Conservation (phyloP, 345 rosid genomes). For the Angophora floribunda region DNA sequence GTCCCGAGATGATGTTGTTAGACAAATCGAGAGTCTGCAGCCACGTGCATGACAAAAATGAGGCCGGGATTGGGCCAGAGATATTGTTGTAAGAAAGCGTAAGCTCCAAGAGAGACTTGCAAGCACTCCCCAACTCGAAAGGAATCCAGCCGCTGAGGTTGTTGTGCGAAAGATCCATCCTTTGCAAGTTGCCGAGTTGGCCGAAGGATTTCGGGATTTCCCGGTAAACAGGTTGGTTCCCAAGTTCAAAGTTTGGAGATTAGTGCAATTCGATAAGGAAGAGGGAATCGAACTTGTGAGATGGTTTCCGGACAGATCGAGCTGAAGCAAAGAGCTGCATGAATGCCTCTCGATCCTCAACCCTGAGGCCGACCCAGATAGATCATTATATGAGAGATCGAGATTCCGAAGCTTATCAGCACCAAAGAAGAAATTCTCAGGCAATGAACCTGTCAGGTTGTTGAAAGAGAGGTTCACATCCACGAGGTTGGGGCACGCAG, state of each 20-base stretch:
- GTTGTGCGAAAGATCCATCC: conserved; percentile 69
- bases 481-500: conserved; percentile 47
- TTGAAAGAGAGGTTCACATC: conserved; percentile 47
- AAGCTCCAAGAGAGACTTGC: conserved; percentile 52
- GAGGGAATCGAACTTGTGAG: conserved; percentile 42
- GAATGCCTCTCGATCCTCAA: conserved; percentile 31
- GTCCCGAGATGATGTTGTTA: conserved; percentile 77
- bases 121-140: conserved; percentile 54
- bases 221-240: conserved; percentile 57
- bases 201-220: conserved; percentile 56
- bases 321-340: conserved; percentile 47
- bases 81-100: conserved; percentile 66
- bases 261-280: conserved; percentile 63
- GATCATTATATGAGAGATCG: conserved; percentile 67
- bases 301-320: conserved; percentile 65
- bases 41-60: conserved; percentile 61
- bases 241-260: conserved; percentile 51
- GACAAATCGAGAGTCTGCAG: conserved; percentile 70
- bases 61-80: conserved; percentile 57
- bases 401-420: conserved; percentile 57
- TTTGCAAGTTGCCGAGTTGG: conserved; percentile 41
- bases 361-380: conserved; percentile 70
- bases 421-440: conserved; percentile 35
- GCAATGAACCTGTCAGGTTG: conserved; percentile 64
- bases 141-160: conserved; percentile 80